phyloP scores from a whole-genome alignment of 306 rosid species.

The Lagenaria siceraria region DNA sequence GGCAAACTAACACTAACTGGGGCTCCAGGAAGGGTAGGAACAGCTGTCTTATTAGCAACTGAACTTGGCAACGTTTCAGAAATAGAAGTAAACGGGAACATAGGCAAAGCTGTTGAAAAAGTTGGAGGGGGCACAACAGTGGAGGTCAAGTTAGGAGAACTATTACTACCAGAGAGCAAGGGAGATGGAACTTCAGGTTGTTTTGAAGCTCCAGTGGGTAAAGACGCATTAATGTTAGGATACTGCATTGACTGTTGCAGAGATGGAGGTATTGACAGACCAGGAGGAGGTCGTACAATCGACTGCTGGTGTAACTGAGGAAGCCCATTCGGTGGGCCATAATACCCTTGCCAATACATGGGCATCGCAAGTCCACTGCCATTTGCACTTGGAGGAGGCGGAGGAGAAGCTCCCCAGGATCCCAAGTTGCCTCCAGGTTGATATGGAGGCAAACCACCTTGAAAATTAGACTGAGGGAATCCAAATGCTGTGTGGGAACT shows the following conservation, averaged over 20 bases:
- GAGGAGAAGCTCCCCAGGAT: slow-evolving; percentile 69
- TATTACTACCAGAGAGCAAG: slow-evolving; percentile 28
- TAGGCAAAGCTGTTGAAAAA: slow-evolving; percentile 12
- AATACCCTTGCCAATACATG: slow-evolving; percentile 94
- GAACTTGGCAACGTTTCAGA: slow-evolving; percentile 40
- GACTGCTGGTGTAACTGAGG: slow-evolving; percentile 74
- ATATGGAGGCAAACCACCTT: slow-evolving; percentile 58
- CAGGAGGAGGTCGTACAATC: slow-evolving; percentile 69
- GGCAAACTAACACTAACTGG: slow-evolving; percentile 29
- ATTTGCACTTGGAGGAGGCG: slow-evolving; percentile 57
- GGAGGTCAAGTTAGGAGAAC: slow-evolving; percentile 28
- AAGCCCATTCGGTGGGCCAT: slow-evolving; percentile 70
- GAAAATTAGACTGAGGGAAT: slow-evolving; percentile 57
- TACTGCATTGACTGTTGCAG: slow-evolving; percentile 68
- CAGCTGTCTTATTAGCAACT: slow-evolving; percentile 36
- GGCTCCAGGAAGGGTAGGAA: slow-evolving; percentile 25
- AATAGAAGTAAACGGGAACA: slow-evolving; percentile 13
- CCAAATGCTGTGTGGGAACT: slow-evolving; percentile 58
- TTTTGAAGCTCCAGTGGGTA: slow-evolving; percentile 49
- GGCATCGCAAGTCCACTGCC: slow-evolving; percentile 72
- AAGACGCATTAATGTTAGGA: slow-evolving; percentile 42
- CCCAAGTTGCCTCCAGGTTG: slow-evolving; percentile 83
- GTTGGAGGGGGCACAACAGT: slow-evolving; percentile 23
- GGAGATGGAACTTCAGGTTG: slow-evolving; percentile 45
- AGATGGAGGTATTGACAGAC: slow-evolving; percentile 56